Evolutionary conservation across 2,329 filamentous ascomycete genomes (phyloP), one percentile per base, ranked within the genome.

Genomic region (Aspergillus ustus): DNA sequence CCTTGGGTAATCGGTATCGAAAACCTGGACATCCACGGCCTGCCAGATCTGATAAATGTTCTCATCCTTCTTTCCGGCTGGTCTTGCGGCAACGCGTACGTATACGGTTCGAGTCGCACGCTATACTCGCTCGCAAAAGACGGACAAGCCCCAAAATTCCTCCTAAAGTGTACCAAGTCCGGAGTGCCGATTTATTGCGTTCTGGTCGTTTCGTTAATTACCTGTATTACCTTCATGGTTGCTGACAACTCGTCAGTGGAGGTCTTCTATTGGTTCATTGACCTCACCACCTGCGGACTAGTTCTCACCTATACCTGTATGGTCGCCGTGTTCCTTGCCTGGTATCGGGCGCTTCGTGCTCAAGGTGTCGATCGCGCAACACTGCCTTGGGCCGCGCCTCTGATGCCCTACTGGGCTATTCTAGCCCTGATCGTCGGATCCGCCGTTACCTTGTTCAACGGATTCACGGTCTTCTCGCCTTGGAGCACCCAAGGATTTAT

Each of bases 181-280:
- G 89, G 89, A 29, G 87, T 93, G 0, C 91, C 91, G 0, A 82
- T 91, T 64, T 90, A 89, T 76, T 90, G 87, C 69, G 90, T 93
- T 25, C 57, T 78, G 2, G 76, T 87, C 17, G 89, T 90, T 0
- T 82, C 90, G 28, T 73, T 84, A 2, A 86, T 93, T 65, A 85
- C 89, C 2, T 81, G 91, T 31, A 79, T 94, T 7, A 87, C 89
- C 1, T 93, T 91, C 77, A 79, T 92, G 25, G 87, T 91, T 71
- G 81, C 92, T 9, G 87, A 84, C 7, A 82, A 84, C 59, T 83
- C 82, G 55, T 83, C 87, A 0, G 84, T 88, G 22, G 85, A 85
- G 43, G 90, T 92, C 1, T 82, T 92, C 66, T 84, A 82, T 61
- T 92, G 90, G 89, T 87, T 92, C 66, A 84, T 90, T 44, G 88